phyloP scores from a whole-genome alignment of 371 early-diverging fungal genomes.

The Apophysomyces ossiformis region DNA sequence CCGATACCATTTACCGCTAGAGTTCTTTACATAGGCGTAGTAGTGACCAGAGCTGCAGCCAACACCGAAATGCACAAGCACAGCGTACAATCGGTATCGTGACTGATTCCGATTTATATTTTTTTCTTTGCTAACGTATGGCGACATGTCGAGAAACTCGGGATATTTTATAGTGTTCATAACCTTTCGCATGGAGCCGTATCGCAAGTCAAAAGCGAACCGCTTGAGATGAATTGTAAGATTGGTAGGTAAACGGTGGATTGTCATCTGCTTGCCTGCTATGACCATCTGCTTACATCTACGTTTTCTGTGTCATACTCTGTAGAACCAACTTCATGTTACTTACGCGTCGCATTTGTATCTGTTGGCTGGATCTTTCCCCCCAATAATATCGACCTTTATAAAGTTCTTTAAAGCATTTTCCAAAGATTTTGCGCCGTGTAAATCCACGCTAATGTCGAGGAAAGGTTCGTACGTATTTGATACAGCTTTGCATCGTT shows the following conservation, averaged over 20 bases:
- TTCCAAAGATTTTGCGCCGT: conserved; percentile 59
- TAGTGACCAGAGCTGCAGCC: conserved; percentile 84
- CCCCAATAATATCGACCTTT: conserved; percentile 44
- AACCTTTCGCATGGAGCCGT: conserved; percentile 65
- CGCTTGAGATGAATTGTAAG: conserved; percentile 64
- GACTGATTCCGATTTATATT: neutral
- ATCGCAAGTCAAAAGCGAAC: conserved; percentile 59
- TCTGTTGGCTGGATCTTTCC: conserved; percentile 31
- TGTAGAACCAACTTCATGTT: neutral
- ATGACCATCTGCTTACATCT: conserved; percentile 70
- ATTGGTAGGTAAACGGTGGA: conserved; percentile 63
- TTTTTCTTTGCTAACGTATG: conserved; percentile 46
- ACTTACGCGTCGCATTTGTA: conserved; percentile 44
- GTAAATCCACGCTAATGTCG: conserved; percentile 82
- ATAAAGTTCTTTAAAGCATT: conserved; percentile 74
- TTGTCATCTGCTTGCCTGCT: conserved; percentile 81
- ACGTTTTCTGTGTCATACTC: neutral
- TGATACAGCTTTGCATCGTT: conserved; percentile 73
- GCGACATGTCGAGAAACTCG: conserved; percentile 55
- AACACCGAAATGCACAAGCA: conserved; percentile 77
- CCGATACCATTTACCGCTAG: conserved; percentile 75
- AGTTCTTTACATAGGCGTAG: conserved; percentile 65
- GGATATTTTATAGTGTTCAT: conserved; percentile 54
- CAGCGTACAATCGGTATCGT: conserved; percentile 73
- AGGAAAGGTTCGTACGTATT: conserved; percentile 77